Conservation (phyloP, 1,284 basidiomycete species). For the Xerocomus cyaneibrunnescens region DNA sequence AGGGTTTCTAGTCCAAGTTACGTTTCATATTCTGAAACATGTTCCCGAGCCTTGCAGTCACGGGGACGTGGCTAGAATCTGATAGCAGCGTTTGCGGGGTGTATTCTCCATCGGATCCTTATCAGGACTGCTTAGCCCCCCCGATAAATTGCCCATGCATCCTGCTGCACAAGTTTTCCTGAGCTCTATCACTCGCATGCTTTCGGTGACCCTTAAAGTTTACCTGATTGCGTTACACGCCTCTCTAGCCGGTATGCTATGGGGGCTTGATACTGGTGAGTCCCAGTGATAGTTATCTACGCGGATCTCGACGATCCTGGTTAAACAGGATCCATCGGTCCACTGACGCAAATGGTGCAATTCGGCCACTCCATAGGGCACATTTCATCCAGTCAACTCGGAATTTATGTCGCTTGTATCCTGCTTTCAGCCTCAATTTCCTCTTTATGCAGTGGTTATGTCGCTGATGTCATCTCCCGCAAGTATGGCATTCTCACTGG, state of each 20-base stretch:
- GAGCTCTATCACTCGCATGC: slow-evolving; percentile 11
- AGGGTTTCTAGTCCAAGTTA: no score
- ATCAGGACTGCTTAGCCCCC: background rate
- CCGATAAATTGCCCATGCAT: background rate
- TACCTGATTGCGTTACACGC: slow-evolving; percentile 31
- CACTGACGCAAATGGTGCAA: slow-evolving; percentile 46
- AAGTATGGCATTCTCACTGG: slow-evolving; percentile 47
- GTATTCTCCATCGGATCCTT: background rate
- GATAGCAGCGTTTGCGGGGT: background rate
- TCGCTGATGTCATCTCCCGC: slow-evolving; percentile 50
- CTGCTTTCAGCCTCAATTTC: slow-evolving; percentile 47
- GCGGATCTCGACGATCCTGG: background rate
- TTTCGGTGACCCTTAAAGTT: slow-evolving; percentile 15
- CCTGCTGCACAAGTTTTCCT: background rate
- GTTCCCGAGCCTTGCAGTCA: background rate
- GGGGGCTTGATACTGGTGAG: slow-evolving; percentile 35
- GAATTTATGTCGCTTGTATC: slow-evolving; percentile 45
- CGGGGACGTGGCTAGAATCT: background rate
- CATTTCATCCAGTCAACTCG: slow-evolving; percentile 40
- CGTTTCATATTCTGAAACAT: no score
- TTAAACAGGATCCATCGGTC: slow-evolving; percentile 44
- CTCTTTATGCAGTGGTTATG: slow-evolving; percentile 44
- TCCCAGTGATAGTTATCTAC: background rate
- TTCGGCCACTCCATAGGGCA: slow-evolving; percentile 40
- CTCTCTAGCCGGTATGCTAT: slow-evolving; percentile 34